Conservation (phyloP, 257 asterid species). For the Osmanthus fragrans region DNA sequence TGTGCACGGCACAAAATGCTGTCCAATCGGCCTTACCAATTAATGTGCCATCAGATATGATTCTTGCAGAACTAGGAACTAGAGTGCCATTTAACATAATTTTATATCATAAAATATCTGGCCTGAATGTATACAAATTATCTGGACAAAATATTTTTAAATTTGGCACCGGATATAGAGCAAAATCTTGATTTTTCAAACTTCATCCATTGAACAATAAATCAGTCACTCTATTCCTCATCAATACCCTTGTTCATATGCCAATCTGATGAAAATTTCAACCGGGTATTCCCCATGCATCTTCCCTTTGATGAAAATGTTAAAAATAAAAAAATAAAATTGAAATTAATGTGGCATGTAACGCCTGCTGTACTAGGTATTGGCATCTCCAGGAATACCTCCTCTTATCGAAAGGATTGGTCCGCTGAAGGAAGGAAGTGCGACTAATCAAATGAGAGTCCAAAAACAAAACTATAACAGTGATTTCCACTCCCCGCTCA, state of each 20-base stretch:
- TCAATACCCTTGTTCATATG: constrained; percentile 45
- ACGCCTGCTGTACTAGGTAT: constrained; percentile 24
- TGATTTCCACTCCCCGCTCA: constrained; percentile 73
- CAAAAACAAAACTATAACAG: constrained; percentile 61
- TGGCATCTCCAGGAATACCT: constrained; percentile 38
- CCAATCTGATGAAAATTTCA: constrained; percentile 33
- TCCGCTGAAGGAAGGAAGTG: constrained; percentile 36
- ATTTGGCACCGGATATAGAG: not conserved
- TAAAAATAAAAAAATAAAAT: not conserved
- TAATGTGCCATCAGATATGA: not conserved
- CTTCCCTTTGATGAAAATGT: constrained; percentile 21
- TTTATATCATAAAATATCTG: too few species aligned
- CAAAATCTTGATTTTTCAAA: not conserved
- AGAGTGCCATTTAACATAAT: too few species aligned
- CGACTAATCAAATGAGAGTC: constrained; percentile 58
- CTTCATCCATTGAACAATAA: constrained; percentile 4
- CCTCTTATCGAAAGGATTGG: constrained; percentile 55
- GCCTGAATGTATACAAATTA: not conserved
- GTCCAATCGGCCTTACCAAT: not conserved
- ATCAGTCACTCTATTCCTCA: constrained; percentile 19
- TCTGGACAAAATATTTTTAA: not conserved
- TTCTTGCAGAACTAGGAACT: not conserved
- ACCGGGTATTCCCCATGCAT: constrained; percentile 20
- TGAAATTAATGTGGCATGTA: constrained; percentile 12
- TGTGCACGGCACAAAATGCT: too few species aligned